Evolutionary conservation across 176 grass and related monocot species (phyloP).

Genomic region (Phoenix roebelenii): DNA sequence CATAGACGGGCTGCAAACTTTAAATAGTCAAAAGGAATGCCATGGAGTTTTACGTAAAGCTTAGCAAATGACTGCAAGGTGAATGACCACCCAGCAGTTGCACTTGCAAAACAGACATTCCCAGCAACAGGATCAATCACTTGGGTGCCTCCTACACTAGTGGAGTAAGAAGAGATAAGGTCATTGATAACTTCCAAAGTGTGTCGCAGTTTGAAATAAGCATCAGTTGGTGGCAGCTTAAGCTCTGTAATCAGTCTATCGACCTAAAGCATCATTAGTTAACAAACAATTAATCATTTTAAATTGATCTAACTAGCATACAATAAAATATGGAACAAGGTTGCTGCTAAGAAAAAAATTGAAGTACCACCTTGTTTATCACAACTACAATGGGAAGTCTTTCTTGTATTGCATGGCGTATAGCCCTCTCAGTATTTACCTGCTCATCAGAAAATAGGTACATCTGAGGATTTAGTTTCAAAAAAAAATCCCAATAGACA

Average conservation of each 20-base stretch:
- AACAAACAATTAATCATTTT: too few relatives aligned
- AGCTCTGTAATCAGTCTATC: conserved; percentile 92
- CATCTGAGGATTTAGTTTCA: too few relatives aligned
- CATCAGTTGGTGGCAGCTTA: conserved; percentile 89
- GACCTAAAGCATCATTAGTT: conserved; percentile 36
- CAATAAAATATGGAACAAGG: not conserved
- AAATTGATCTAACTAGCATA: not conserved
- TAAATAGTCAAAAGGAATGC: conserved; percentile 71
- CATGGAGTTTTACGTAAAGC: conserved; percentile 84
- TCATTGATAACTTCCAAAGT: conserved; percentile 87
- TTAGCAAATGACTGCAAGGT: conserved; percentile 92
- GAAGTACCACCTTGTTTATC: conserved; percentile 87
- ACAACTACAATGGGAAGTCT: conserved; percentile 91
- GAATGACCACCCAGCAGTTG: conserved; percentile 90
- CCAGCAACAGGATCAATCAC: conserved; percentile 74
- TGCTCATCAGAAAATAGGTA: conserved; percentile 31
- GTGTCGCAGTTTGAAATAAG: conserved; percentile 94
- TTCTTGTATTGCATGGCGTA: conserved; percentile 94
- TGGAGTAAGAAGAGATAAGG: conserved; percentile 85
- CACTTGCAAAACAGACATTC: conserved; percentile 98
- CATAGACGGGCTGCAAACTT: conserved; percentile 89
- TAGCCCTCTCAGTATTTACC: conserved; percentile 99
- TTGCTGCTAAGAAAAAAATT: not conserved
- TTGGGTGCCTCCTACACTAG: conserved; percentile 73
- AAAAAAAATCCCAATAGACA: too few relatives aligned